phyloP scores from a whole-genome alignment of 352 stramenopile species.

The Aphanomyces euteiches region DNA sequence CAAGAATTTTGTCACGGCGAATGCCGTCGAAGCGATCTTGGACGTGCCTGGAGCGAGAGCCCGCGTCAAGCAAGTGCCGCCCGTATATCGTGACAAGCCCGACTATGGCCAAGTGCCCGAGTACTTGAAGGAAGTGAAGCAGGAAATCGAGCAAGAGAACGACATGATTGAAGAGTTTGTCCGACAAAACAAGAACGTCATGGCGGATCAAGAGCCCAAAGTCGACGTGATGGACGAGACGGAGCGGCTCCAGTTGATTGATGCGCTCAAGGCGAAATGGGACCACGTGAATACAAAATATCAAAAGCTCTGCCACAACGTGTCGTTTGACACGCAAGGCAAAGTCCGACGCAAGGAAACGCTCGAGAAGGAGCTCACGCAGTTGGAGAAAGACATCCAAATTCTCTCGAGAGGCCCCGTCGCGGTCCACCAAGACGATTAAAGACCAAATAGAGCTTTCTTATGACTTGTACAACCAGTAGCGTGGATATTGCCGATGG shows the following conservation, averaged over 20 bases:
- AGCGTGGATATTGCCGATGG: slow-evolving; percentile 29
- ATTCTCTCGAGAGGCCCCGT: slow-evolving; percentile 73
- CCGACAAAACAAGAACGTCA: slow-evolving; percentile 80
- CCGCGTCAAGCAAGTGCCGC: slow-evolving; percentile 52
- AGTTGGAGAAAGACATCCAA: slow-evolving; percentile 91
- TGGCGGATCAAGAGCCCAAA: slow-evolving; percentile 66
- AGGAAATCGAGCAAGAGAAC: slow-evolving; percentile 91
- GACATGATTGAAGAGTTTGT: slow-evolving; percentile 91
- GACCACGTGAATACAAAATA: slow-evolving; percentile 92
- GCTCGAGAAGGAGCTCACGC: slow-evolving; percentile 87
- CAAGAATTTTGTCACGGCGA: slow-evolving; percentile 92
- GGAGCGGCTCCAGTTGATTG: slow-evolving; percentile 78
- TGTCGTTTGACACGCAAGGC: slow-evolving; percentile 88
- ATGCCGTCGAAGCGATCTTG: slow-evolving; percentile 91
- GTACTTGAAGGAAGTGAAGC: slow-evolving; percentile 90
- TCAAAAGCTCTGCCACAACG: slow-evolving; percentile 92
- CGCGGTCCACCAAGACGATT: slow-evolving; percentile 46
- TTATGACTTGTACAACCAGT: slow-evolving; percentile 23
- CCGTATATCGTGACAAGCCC: slow-evolving; percentile 85
- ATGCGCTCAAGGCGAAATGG: slow-evolving; percentile 92
- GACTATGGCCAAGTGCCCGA: slow-evolving; percentile 91
- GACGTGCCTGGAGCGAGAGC: slow-evolving; percentile 60
- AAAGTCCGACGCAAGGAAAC: slow-evolving; percentile 91
- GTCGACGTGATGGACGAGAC: slow-evolving; percentile 77
- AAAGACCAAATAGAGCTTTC: background rate